These are phyloP conservation scores for Xylaria nigripes DNA, from an alignment of 495 filamentous ascomycete species.

Conservation along the genomic window DNA sequence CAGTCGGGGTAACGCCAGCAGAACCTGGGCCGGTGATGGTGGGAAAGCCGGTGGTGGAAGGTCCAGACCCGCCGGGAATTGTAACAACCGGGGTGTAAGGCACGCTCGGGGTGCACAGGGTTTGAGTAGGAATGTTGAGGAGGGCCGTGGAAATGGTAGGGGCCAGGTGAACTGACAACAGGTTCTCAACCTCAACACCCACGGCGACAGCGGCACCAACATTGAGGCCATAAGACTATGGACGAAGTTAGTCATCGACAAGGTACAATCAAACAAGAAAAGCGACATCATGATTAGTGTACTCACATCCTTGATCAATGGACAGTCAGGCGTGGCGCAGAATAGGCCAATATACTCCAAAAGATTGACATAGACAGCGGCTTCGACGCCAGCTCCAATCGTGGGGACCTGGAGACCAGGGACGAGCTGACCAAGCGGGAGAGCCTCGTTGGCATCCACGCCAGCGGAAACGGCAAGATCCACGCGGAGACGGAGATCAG, in stretches of 20 bases:
- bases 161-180: conserved; percentile 27
- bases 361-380: conserved; percentile 35
- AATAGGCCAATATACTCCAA: conserved; percentile 36
- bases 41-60: neutral
- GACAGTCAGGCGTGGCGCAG: conserved; percentile 22
- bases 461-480: conserved; percentile 21
- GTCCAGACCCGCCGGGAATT: neutral
- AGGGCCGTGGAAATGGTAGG: conserved; percentile 33
- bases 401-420: conserved; percentile 22
- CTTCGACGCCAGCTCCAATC: conserved; percentile 33
- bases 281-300: neutral
- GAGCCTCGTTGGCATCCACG: conserved; percentile 18
- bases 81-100: conserved; percentile 14
- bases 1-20: neutral
- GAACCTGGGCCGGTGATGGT: conserved; percentile 1
- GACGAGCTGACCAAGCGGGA: conserved; percentile 7
- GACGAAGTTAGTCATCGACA: neutral
- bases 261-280: neutral
- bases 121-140: conserved; percentile 28
- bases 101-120: conserved; percentile 23
- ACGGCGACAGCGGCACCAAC: conserved; percentile 31
- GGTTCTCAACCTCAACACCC: conserved; percentile 28
- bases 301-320: conserved; percentile 24
- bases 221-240: conserved; percentile 26
- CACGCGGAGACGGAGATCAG: conserved; percentile 26